Base-by-base conservation (phyloP, 371 early-diverging fungal genomes). In the Mucor ambiguus region DNA sequence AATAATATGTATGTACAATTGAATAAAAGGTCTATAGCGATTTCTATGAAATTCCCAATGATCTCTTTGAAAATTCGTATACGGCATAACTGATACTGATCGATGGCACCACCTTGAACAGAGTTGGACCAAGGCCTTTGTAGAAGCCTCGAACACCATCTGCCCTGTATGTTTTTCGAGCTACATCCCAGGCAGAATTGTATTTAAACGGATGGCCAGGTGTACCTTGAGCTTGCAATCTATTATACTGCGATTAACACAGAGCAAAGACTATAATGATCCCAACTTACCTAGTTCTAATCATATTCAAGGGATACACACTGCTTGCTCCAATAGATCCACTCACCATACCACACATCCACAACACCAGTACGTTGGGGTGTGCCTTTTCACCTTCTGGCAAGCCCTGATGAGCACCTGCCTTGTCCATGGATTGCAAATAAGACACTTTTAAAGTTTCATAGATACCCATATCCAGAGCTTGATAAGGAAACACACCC, bases 141-240 rank as follows among this genome's bases (percentile, higher is more conserved):
- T 95, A 97, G 64, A 97, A 87, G 2, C 93, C 93, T 18, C 77
- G 49, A 16, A 93, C 73, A 22, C 95, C 95, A 61, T 93, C 95
- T n/a, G 86, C 81, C 58, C 79, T 81, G 5, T 81, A 91, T 4
- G 91, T 91, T 66, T 83, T 85, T 28, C 78, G 71, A 14, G 88
- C 85, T 9, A 84, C 91, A 71, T 93, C 92, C 69, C 87, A 81
- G 18, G 89, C 84, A 24, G 84, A 82, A 8, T 82, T 80, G 70
- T 93, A 93, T 10, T 69, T 72, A 64, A 84, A 80, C 30, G 93
- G 92, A 72, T 92, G 92, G 20, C 83, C 85, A 18, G 90, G 87
- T 9, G 93, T 92, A 7, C 91, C 92, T 74, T 93, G 94, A 8
- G 94, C 92, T 80, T 93, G 93, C 64, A 93, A 75, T 73, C 93